phyloP scores from a whole-genome alignment of 75 land plant species.

The Isoetes taiwanensis region DNA sequence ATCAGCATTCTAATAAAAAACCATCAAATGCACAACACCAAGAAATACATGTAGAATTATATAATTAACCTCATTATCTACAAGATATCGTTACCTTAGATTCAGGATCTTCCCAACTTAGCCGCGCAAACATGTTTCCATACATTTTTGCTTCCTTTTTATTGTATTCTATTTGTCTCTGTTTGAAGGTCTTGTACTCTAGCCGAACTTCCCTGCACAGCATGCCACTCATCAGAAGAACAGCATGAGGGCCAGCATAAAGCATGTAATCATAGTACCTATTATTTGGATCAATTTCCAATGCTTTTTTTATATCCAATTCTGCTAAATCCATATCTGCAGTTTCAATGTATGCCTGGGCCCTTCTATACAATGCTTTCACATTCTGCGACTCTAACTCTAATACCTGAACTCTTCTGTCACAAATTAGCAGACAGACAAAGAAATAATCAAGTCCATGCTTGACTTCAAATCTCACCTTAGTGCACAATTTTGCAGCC shows the following conservation, averaged over 20 bases:
- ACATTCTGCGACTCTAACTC: constrained; percentile 40
- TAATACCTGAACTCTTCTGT: constrained; percentile 17
- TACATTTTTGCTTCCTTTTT: constrained; percentile 63
- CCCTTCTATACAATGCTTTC: constrained; percentile 60
- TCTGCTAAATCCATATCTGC: constrained; percentile 46
- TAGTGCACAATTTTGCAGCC: constrained; percentile 32
- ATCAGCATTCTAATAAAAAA: too few relatives aligned
- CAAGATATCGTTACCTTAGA: too few relatives aligned
- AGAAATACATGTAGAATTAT: too few relatives aligned
- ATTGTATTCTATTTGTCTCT: constrained; percentile 37
- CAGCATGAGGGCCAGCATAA: neutral
- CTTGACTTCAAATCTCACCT: constrained; percentile 15
- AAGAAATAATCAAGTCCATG: neutral
- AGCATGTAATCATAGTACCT: constrained; percentile 13
- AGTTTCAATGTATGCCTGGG: constrained; percentile 50
- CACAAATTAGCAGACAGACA: neutral
- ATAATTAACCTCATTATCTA: too few relatives aligned
- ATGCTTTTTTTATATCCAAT: constrained; percentile 50
- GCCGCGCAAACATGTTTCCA: constrained; percentile 48
- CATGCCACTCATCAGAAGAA: neutral
- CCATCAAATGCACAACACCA: too few relatives aligned
- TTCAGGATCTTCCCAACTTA: too few relatives aligned
- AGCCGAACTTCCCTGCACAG: constrained; percentile 41
- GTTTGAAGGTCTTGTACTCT: constrained; percentile 37
- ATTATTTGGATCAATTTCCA: constrained; percentile 65